A percentile compares a stretch with the other conserved stretches of the same genome.
Evolutionary conservation across 75 land plant species (phyloP).

Genomic region (Cupressus sempervirens): DNA sequence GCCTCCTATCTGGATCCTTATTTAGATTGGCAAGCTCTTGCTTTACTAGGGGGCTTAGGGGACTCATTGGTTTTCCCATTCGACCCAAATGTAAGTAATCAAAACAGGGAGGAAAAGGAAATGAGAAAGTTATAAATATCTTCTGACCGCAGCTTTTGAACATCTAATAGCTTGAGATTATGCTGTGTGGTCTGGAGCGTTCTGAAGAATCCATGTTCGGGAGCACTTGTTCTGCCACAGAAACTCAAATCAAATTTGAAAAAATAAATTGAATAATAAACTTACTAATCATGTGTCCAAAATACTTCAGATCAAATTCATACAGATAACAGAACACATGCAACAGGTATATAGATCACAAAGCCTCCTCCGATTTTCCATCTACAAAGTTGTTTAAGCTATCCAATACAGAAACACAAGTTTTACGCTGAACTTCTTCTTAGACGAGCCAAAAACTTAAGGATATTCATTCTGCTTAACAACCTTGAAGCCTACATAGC

Average conservation of each 20-base stretch:
- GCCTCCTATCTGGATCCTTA: conserved; percentile 61
- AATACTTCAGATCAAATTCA: not conserved
- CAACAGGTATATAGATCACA: not conserved
- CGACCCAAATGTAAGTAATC: not conserved
- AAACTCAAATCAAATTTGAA: not conserved
- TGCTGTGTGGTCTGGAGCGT: not conserved
- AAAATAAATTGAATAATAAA: not conserved
- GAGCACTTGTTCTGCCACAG: not conserved
- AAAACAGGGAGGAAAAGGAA: not conserved
- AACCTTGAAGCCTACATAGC: not conserved
- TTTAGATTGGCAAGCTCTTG: conserved; percentile 63
- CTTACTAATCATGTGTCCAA: not conserved
- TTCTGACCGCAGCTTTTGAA: not conserved
- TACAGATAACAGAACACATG: not conserved
- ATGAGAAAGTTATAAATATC: not conserved
- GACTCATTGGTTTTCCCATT: conserved; percentile 50
- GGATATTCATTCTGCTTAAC: not conserved
- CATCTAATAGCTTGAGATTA: not conserved
- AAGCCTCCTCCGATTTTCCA: not conserved
- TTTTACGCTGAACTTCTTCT: too few relatives aligned
- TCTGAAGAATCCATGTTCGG: not conserved
- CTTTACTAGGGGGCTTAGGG: conserved; percentile 41
- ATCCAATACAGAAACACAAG: too few relatives aligned
- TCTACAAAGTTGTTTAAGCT: too few relatives aligned
- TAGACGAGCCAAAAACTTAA: too few relatives aligned